Conservation (phyloP, 257 asterid genomes). For the Dorcoceras hygrometricum region DNA sequence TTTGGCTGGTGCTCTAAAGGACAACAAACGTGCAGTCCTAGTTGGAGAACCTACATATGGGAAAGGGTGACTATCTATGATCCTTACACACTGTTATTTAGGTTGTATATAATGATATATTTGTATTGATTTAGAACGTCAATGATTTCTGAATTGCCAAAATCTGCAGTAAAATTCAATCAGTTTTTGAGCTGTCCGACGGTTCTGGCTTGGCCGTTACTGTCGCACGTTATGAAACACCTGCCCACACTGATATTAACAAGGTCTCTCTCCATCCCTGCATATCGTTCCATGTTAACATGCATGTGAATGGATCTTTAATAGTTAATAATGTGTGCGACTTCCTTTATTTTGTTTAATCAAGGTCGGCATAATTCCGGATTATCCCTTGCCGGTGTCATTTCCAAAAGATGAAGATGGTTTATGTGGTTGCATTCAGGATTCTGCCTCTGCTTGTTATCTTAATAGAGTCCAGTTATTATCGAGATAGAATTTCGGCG, state of each 20-base stretch:
- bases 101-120: neutral
- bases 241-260: slow-evolving; percentile 86
- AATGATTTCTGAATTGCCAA: slow-evolving; percentile 4
- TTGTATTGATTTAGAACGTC: slow-evolving; percentile 17
- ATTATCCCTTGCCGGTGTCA: slow-evolving; percentile 73
- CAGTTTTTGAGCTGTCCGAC: slow-evolving; percentile 91
- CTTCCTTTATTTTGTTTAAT: slow-evolving; percentile 3
- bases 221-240: slow-evolving; percentile 96
- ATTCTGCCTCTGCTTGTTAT: slow-evolving; percentile 71
- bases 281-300: neutral
- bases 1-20: slow-evolving; percentile 93
- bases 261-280: slow-evolving; percentile 53
- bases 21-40: slow-evolving; percentile 85
- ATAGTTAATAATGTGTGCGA: neutral
- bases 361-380: slow-evolving; percentile 86
- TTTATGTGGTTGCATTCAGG: slow-evolving; percentile 86
- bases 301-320: neutral
- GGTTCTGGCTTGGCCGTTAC: slow-evolving; percentile 97
- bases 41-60: slow-evolving; percentile 94
- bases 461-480: slow-evolving; percentile 57
- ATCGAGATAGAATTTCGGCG: slow-evolving; percentile 36
- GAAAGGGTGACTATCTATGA: slow-evolving; percentile 60
- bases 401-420: slow-evolving; percentile 83
- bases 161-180: slow-evolving; percentile 79
- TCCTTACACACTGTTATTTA: neutral